These are phyloP conservation scores for Candida sp. DNA, from an alignment of 1,139 yeast species.

Conservation along the genomic window DNA sequence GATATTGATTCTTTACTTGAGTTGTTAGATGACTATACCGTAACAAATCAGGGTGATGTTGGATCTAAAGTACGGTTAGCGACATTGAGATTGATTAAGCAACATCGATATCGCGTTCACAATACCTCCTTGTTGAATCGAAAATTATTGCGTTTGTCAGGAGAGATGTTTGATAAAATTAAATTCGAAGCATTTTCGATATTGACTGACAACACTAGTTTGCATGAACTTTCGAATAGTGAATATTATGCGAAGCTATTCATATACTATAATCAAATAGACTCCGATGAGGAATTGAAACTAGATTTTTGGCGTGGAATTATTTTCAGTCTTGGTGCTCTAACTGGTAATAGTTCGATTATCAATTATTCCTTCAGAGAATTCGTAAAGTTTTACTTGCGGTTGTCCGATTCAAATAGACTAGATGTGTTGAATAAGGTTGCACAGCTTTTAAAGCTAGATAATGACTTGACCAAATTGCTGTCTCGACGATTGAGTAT, in stretches of 20 bases:
- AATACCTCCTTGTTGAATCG: slow-evolving; percentile 9
- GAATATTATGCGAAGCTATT: slow-evolving; percentile 27
- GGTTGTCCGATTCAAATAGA: slow-evolving; percentile 9
- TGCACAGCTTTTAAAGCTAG: slow-evolving; percentile 14
- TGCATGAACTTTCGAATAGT: slow-evolving; percentile 2
- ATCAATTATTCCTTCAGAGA: slow-evolving; percentile 43
- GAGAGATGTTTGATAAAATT: slow-evolving; percentile 32
- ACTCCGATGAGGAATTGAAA: slow-evolving; percentile 9
- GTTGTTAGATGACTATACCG: slow-evolving; percentile 60
- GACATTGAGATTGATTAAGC: slow-evolving; percentile 36
- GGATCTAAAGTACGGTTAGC: slow-evolving; percentile 69
- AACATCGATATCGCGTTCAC: slow-evolving; percentile 16
- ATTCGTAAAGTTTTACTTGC: slow-evolving; percentile 32
- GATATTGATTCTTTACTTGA: slow-evolving; percentile 5
- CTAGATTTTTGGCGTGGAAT: slow-evolving; percentile 55
- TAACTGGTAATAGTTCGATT: slow-evolving; percentile 49
- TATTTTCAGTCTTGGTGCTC: slow-evolving; percentile 57
- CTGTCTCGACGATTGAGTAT: slow-evolving; percentile 17
- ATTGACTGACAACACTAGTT: slow-evolving; percentile 6
- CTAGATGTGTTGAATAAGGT: slow-evolving; percentile 9
- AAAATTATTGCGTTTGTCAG: slow-evolving; percentile 52
- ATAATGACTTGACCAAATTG: neutral
- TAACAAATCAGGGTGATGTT: slow-evolving; percentile 72
- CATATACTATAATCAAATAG: slow-evolving; percentile 9
- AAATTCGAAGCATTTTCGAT: slow-evolving; percentile 24